A percentile compares a stretch with the other conserved stretches of the same genome.
Conservation (phyloP, 768 basidiomycete species). For the Lactarius tabidus region DNA sequence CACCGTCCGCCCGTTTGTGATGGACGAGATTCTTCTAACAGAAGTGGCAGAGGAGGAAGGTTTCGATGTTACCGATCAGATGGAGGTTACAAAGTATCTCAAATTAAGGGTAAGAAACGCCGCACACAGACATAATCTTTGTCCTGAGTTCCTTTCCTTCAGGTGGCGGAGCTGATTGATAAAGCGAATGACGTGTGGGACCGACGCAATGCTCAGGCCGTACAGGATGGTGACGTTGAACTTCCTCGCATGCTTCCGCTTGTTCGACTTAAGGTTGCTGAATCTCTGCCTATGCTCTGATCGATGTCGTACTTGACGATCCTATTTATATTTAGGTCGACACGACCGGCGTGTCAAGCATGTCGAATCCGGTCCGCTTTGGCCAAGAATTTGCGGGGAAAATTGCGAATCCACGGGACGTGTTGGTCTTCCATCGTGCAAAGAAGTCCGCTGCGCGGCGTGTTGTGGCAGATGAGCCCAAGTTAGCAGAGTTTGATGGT, state of each 20-base stretch:
- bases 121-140: slow-evolving; percentile 6
- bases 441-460: slow-evolving; percentile 54
- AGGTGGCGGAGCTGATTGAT: slow-evolving; percentile 79
- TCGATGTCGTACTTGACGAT: not conserved
- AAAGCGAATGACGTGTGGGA: slow-evolving; percentile 77
- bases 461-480: slow-evolving; percentile 71
- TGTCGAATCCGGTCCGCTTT: slow-evolving; percentile 94
- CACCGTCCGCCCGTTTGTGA: slow-evolving; percentile 91
- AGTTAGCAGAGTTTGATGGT: slow-evolving; percentile 58
- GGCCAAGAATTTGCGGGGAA: slow-evolving; percentile 91
- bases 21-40: slow-evolving; percentile 73
- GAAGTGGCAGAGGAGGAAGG: slow-evolving; percentile 76
- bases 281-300: not conserved
- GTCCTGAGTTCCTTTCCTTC: not conserved
- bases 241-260: slow-evolving; percentile 78
- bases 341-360: slow-evolving; percentile 84
- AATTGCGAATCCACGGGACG: slow-evolving; percentile 92
- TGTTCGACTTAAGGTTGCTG: slow-evolving; percentile 71
- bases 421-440: slow-evolving; percentile 84
- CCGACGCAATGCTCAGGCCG: slow-evolving; percentile 60
- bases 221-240: slow-evolving; percentile 57
- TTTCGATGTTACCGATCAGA: slow-evolving; percentile 74
- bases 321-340: slow-evolving; percentile 56
- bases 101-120: slow-evolving; percentile 52
- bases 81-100: slow-evolving; percentile 78